phyloP scores from a whole-genome alignment of 352 stramenopile genomes.

The Pythium volutum region DNA sequence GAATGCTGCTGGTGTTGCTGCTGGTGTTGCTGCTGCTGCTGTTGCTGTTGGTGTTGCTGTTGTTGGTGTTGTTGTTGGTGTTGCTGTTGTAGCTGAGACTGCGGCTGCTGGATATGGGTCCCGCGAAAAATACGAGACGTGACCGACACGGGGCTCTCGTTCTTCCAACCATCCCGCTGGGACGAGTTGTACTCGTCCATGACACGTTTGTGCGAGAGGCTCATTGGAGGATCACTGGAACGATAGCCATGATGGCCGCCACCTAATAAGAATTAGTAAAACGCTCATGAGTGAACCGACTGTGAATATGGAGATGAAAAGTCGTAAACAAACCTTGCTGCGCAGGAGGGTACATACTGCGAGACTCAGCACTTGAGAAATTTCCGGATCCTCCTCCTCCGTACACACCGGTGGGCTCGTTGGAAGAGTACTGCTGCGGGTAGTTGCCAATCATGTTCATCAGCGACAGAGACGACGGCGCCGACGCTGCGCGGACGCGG shows the following conservation, averaged over 20 bases:
- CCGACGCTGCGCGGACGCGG: slow-evolving; percentile 22
- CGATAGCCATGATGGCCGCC: slow-evolving; percentile 10
- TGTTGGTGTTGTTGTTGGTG: slow-evolving; percentile 32
- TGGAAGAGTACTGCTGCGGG: slow-evolving; percentile 16
- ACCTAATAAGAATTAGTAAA: background rate
- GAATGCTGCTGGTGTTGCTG: too few relatives aligned
- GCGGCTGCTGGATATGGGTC: slow-evolving; percentile 23
- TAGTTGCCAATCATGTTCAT: slow-evolving; percentile 30
- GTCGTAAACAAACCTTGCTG: slow-evolving; percentile 4
- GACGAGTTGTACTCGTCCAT: slow-evolving; percentile 25
- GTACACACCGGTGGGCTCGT: slow-evolving; percentile 17
- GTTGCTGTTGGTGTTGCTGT: background rate
- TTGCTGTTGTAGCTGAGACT: background rate
- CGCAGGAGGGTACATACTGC: slow-evolving; percentile 16
- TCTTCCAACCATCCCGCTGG: slow-evolving; percentile 27
- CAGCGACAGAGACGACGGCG: slow-evolving; percentile 23
- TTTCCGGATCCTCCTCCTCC: slow-evolving; percentile 11
- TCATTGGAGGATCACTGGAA: slow-evolving; percentile 22
- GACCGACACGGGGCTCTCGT: slow-evolving; percentile 28
- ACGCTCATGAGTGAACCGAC: background rate
- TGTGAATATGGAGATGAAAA: background rate
- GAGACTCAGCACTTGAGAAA: slow-evolving; percentile 21
- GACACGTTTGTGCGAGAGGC: slow-evolving; percentile 29
- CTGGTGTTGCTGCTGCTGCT: slow-evolving; percentile 15
- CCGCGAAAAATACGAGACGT: slow-evolving; percentile 27